phyloP scores from a whole-genome alignment of 164 flowering plant species.

The Chimonanthus praecox region DNA sequence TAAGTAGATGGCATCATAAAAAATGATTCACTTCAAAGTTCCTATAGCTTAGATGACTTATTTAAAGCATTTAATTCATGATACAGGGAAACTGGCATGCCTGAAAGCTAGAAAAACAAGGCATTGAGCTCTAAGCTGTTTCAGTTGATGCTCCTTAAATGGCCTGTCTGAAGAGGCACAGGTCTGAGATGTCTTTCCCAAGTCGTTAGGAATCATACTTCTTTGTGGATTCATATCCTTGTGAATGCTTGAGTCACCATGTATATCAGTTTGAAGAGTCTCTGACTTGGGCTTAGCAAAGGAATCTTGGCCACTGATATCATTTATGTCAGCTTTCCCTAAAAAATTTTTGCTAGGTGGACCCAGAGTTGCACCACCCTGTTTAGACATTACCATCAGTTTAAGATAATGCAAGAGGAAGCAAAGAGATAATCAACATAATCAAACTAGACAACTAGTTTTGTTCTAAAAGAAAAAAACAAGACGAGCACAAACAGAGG shows the following conservation, averaged over 20 bases:
- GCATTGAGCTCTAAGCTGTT: conserved; percentile 97
- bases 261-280: conserved; percentile 5
- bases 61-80: not conserved
- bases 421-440: not conserved
- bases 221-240: conserved; percentile 34
- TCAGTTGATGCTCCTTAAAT: conserved; percentile 89
- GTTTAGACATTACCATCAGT: conserved; percentile 10
- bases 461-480: no score
- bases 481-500: not conserved
- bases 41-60: not conserved
- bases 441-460: no score
- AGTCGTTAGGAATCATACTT: conserved; percentile 37
- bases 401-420: not conserved
- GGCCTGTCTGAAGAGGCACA: conserved; percentile 41
- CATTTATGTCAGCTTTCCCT: conserved; percentile 6
- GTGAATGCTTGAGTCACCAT: conserved; percentile 23
- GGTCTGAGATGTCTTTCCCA: conserved; percentile 46
- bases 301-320: conserved; percentile 5
- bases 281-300: conserved; percentile 5
- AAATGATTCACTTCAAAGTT: not conserved
- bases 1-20: not conserved
- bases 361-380: conserved; percentile 35
- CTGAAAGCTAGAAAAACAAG: conserved; percentile 95
- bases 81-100: conserved; percentile 20
- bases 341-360: conserved; percentile 10